Evolutionary conservation across 177 flowering plant species (phyloP).

Genomic region (Vitis hybrid): DNA sequence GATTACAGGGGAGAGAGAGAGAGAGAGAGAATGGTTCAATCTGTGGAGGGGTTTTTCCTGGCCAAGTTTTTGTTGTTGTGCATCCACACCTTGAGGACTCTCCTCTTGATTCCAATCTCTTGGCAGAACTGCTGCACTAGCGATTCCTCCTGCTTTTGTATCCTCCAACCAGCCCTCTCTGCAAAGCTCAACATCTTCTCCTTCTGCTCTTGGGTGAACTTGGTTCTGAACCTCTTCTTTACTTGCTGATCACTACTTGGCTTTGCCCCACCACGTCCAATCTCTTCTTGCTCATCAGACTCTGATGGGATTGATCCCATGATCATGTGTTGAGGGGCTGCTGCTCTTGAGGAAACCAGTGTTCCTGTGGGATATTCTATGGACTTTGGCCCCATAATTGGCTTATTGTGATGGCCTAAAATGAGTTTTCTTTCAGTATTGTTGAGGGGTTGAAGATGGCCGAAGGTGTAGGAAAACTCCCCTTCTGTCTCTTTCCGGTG

Average conservation of each 20-base stretch:
- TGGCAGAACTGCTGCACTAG: conserved; percentile 24
- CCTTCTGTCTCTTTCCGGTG: conserved; percentile 23
- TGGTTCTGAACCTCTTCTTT: conserved; percentile 26
- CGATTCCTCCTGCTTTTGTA: conserved; percentile 23
- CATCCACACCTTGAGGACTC: conserved; percentile 34
- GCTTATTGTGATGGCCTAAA: conserved; percentile 5
- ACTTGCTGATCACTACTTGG: neutral
- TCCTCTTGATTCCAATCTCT: conserved; percentile 28
- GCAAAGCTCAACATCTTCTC: conserved; percentile 25
- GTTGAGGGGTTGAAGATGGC: neutral
- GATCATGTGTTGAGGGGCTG: neutral
- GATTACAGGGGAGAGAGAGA: no score
- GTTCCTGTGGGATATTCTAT: neutral
- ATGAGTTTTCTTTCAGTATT: neutral
- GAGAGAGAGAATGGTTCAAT: no score
- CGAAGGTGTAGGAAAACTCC: neutral
- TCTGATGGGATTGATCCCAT: conserved; percentile 14
- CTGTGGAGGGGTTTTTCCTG: conserved; percentile 1
- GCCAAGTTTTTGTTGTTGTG: conserved; percentile 26
- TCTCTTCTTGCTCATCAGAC: conserved; percentile 14
- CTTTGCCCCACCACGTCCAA: neutral
- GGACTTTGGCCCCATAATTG: neutral
- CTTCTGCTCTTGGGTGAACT: conserved; percentile 25
- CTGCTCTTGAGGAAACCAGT: neutral
- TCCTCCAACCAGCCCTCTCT: conserved; percentile 25